Evolutionary conservation across 805 yeast species (phyloP), one percentile per base, ranked within the genome.

Genomic region (Suhomyces prunicola): DNA sequence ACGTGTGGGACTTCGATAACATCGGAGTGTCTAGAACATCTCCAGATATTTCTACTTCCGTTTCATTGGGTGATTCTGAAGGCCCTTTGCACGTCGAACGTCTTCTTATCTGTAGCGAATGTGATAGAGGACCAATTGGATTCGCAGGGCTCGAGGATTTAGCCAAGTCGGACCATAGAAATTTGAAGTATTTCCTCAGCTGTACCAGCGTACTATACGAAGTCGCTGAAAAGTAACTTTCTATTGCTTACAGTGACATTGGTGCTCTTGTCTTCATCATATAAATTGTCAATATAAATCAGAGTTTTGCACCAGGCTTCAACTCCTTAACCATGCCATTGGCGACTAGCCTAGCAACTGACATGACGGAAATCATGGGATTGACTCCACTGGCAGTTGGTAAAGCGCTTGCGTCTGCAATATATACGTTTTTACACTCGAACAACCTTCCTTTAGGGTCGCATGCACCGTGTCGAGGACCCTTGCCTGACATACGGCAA

Each of bases 1-100:
- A 86, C 60, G 83, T 85, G 50, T 88, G 94, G 94, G 88, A 82
- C 57, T 88, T 88, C 60, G 92, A 88, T 57, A 88, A 88, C 60
- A 80, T 88, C 46, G 92, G 90, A 1, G 93, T 88, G 2, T 86
- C 91, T 1, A 77, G 77, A 53, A 71, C 76, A 1, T 48, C 74
- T 1, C 62, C 62, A 7, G 62, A 59, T 41, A 55, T 50, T n/a
- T 52, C 53, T 12, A 64, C 62, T 3, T 35, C 47, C 8, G 35
- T 50, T 8, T 7, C n/a, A 19, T 17, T 53, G 24, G 57, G 60
- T 1, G 61, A 57, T 9, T 51, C 63, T 12, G 54, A 60, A 7
- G 49, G 50, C 5, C 48, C 55, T 24, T 61, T 72, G 12, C 68
- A 69, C 24, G 67, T 86, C 22, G 79, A 78, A 46, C 71, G 90